Base-by-base conservation (phyloP, 805 yeast species). In the Sporopachydermia quercuum region DNA sequence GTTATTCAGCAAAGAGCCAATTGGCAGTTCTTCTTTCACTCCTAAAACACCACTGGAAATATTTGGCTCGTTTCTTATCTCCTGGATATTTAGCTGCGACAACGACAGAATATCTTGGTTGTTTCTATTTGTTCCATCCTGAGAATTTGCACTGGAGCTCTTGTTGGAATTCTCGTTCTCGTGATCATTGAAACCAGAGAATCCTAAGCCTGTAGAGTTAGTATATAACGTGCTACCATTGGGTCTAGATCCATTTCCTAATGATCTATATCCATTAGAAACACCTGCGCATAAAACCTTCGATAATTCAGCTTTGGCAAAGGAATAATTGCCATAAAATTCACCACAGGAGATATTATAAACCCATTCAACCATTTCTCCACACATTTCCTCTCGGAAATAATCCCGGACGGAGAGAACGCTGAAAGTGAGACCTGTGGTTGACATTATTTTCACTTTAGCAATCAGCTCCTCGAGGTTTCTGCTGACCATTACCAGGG, bases 311-410 rank as follows among this genome's bases (percentile, higher is more conserved):
- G 0, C 68, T 49, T 37, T 73, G 68, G 38, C 78, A 1, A 62
- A 43, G 19, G 57, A 55, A 46, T 70, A 68, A 38, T 69, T 68
- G 5, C 71, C 71, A 43, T 67, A 66, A 3, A 78, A 48, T 30
- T 71, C 66, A 6, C 79, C 67, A 37, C 65, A 66, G 0, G 78
- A 62, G 18, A 85, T 55, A 34, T 74, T 78, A 18, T 60, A 54
- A 3, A 84, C 52, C 86, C 91, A 80, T n/a, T 54, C 49, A 4
- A 81, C 53, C 15, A 84, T 73, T 44, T 78, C 85, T 35, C 71
- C 76, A 47, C 80, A 76, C 82, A 81, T 76, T 42, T 80, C 87
- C 51, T 85, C 94, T 39, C 91, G 62, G 51, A 82, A 78, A 4
- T 71, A 60, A 50, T 84, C 94, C 42, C 86, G 61, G 14, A 73